Evolutionary conservation across 2,329 filamentous ascomycete genomes (phyloP), one percentile per base, ranked within the genome.

Genomic region (Xylariaceae sp.): DNA sequence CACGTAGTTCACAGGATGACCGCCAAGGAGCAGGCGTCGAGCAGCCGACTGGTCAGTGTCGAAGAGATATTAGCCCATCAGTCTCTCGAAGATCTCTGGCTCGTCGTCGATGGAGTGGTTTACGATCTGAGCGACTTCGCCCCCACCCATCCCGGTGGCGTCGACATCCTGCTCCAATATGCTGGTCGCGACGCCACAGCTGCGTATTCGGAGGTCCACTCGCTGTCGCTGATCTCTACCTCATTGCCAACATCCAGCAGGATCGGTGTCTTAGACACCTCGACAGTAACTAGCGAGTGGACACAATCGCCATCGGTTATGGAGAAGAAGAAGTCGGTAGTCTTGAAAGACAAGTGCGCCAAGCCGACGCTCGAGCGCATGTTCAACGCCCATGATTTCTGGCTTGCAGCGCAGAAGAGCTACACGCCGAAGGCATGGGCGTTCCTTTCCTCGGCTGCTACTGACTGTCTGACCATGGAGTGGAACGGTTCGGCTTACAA

Each of bases 91-190:
- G 76, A 83, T 63, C 76, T 80, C 64, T 88, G 85, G 85, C 78
- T 87, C 58, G 82, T 87, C 34, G 77, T 88, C 41, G 78, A 87
- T 64, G 77, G 77, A 50, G 74, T 78, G 59, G 83, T 87, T 48
- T 88, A 84, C 73, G 83, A 89, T 67, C 71, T 89, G 44, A 85
- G 81, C 29, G 76, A 81, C 12, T 88, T 89, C 66, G 74, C 83
- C 7, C 61, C 62, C 3, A 59, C 67, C n/a, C 71, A 72, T 43
- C 70, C 70, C 1, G 72, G 71, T 26, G 71, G 72, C 19, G 47
- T 64, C 3, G 57, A 51, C 73, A 69, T 80, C 62, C 72, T 84
- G 45, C 67, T 74, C 43, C 68, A 73, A 48, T 73, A 79, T 63
- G 79, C 79, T 34, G 80, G 79, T 44, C 72, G 71, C 30, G 80